Conservation (phyloP, 2,329 filamentous ascomycete genomes). For the Colletotrichum viniferum region DNA sequence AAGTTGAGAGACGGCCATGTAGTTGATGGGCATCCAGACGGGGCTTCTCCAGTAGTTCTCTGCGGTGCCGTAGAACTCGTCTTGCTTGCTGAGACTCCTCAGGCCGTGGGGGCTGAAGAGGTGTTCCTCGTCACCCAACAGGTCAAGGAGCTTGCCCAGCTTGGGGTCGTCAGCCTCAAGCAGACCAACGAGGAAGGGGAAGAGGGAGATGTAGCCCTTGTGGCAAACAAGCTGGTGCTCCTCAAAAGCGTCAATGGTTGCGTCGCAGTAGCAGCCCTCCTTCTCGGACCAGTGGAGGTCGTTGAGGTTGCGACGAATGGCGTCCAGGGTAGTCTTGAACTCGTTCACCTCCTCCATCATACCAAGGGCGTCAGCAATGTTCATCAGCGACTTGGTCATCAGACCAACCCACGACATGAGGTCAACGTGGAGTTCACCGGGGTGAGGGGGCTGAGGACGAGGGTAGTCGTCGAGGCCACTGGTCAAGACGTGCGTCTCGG, state of each 20-base stretch:
- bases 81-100: slow-evolving; percentile 83
- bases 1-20: slow-evolving; percentile 80
- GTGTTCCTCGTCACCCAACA: slow-evolving; percentile 81
- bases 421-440: slow-evolving; percentile 93
- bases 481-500: slow-evolving; percentile 84
- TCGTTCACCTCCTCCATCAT: slow-evolving; percentile 77
- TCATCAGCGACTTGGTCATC: slow-evolving; percentile 85
- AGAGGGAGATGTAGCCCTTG: slow-evolving; percentile 93
- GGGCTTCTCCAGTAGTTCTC: slow-evolving; percentile 98
- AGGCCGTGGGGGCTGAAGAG: slow-evolving; percentile 93
- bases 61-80: slow-evolving; percentile 82
- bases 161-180: slow-evolving; percentile 75
- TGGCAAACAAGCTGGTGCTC: slow-evolving; percentile 90
- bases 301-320: slow-evolving; percentile 84
- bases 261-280: slow-evolving; percentile 87
- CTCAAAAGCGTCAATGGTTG: slow-evolving; percentile 93
- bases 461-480: slow-evolving; percentile 97
- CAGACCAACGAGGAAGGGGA: slow-evolving; percentile 88
- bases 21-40: slow-evolving; percentile 97
- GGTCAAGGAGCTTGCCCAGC: slow-evolving; percentile 74
- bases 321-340: slow-evolving; percentile 73
- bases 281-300: slow-evolving; percentile 91
- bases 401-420: slow-evolving; percentile 97
- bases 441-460: slow-evolving; percentile 89
- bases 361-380: slow-evolving; percentile 77